Percentiles rank a stretch among this genome's conserved stretches.
These are phyloP conservation scores for Scheffersomyces titani DNA, from an alignment of 1,139 yeast species.

Conservation along the genomic window DNA sequence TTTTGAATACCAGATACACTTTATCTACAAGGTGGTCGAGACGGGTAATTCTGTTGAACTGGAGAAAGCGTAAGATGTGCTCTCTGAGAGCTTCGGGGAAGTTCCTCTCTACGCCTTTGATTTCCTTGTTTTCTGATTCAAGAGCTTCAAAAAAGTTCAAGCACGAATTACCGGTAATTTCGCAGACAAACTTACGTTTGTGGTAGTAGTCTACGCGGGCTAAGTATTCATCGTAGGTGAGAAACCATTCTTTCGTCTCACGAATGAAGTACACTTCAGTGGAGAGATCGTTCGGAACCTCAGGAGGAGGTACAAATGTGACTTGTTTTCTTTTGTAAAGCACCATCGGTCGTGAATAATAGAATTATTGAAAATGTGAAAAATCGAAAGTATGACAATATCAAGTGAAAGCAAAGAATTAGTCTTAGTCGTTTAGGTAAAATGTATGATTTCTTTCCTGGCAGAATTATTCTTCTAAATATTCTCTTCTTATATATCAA, in stretches of 20 bases:
- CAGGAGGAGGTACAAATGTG: constrained; percentile 54
- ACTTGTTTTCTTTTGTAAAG: constrained; percentile 74
- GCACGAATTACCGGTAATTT: constrained; percentile 91
- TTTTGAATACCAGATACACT: constrained; percentile 71
- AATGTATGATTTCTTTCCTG: not conserved
- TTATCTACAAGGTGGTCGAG: constrained; percentile 86
- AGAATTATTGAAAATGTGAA: not conserved
- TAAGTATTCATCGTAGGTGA: constrained; percentile 72
- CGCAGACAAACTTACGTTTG: constrained; percentile 85
- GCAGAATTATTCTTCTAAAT: not conserved
- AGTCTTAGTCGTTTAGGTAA: too few species aligned
- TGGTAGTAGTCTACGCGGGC: constrained; percentile 68
- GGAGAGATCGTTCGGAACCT: constrained; percentile 52
- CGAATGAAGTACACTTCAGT: constrained; percentile 76
- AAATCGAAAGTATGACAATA: not conserved
- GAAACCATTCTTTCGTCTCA: constrained; percentile 87
- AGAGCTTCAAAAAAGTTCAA: constrained; percentile 88
- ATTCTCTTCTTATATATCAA: not conserved
- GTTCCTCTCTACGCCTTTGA: constrained; percentile 69
- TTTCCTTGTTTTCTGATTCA: constrained; percentile 70
- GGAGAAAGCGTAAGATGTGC: constrained; percentile 82
- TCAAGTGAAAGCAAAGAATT: too few species aligned
- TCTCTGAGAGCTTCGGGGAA: constrained; percentile 93
- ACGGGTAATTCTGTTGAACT: constrained; percentile 81
- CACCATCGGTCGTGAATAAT: constrained; percentile 44